Percentiles rank a stretch among this genome's conserved stretches.
These are phyloP conservation scores for Moesziomyces aphidis DNA, from an alignment of 1,284 basidiomycete genomes.

Conservation along the genomic window DNA sequence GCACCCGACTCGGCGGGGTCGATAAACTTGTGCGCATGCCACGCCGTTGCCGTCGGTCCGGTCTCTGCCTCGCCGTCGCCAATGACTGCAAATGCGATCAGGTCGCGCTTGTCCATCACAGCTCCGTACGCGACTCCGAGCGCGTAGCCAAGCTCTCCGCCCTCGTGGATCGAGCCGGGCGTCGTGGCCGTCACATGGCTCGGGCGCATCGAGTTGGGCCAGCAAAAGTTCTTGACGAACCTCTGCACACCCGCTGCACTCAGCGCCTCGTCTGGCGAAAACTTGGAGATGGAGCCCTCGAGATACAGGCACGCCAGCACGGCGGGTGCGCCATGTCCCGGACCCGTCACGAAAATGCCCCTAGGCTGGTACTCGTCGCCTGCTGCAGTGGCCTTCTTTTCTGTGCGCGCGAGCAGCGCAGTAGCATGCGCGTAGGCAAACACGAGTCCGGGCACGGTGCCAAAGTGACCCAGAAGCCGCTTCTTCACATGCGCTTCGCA, in stretches of 20 bases:
- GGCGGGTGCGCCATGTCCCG: constrained; percentile 74
- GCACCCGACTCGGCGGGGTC: constrained; percentile 91
- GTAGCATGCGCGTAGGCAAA: constrained; percentile 85
- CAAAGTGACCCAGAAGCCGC: constrained; percentile 76
- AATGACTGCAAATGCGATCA: constrained; percentile 81
- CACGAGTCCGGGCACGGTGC: constrained; percentile 76
- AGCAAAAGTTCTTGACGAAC: constrained; percentile 76
- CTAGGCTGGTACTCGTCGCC: constrained; percentile 70
- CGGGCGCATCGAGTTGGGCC: constrained; percentile 75
- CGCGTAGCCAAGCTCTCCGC: constrained; percentile 73
- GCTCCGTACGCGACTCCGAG: constrained; percentile 79
- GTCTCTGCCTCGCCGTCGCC: constrained; percentile 91
- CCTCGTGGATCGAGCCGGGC: constrained; percentile 88
- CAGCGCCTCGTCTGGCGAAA: constrained; percentile 79
- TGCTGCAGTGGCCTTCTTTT: constrained; percentile 1
- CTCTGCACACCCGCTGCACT: constrained; percentile 76
- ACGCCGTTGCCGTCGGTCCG: constrained; percentile 72
- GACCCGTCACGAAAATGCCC: constrained; percentile 73
- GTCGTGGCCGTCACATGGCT: constrained; percentile 77
- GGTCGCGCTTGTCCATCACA: constrained; percentile 87
- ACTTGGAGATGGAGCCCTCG: constrained; percentile 79
- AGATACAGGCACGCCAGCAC: constrained; percentile 83
- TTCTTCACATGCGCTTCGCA: constrained; percentile 75
- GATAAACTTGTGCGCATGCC: constrained; percentile 86
- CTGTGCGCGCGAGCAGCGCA: constrained; percentile 72